A percentile compares a stretch with the other conserved stretches of the same genome.
Conservation (phyloP, 768 basidiomycete species). For the Podaxis sp. region DNA sequence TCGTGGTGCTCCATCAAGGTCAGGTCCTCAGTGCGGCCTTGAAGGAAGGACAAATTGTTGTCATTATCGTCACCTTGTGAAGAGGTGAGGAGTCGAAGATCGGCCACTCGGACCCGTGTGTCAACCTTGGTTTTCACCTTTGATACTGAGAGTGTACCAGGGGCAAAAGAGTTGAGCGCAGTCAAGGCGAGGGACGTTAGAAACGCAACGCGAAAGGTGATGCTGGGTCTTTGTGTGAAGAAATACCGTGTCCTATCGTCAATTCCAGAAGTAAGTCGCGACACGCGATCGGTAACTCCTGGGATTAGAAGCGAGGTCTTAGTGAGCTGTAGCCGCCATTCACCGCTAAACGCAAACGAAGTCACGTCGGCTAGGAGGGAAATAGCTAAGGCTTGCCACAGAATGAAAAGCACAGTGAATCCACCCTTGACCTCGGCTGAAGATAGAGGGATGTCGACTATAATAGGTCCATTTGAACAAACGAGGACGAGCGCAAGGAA, state of each 20-base stretch:
- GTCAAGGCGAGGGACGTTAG: background rate
- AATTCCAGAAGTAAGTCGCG: background rate
- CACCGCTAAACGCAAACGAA: conserved; percentile 1
- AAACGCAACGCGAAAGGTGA: background rate
- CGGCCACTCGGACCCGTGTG: background rate
- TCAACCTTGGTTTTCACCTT: background rate
- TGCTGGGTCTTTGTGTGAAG: background rate
- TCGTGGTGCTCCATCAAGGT: background rate
- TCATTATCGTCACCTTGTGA: background rate
- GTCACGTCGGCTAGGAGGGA: background rate
- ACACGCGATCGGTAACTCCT: background rate
- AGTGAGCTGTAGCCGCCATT: background rate
- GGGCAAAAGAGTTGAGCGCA: background rate
- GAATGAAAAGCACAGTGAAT: background rate
- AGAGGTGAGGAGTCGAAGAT: background rate
- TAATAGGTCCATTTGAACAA: background rate
- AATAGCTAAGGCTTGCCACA: conserved; percentile 1
- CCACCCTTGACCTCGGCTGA: conserved; percentile 1
- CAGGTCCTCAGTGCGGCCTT: background rate
- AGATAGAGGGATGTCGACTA: background rate
- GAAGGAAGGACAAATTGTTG: background rate
- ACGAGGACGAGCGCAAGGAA: background rate
- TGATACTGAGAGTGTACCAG: background rate
- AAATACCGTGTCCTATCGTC: background rate
- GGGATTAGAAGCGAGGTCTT: background rate